Base-by-base conservation (phyloP, 1,284 basidiomycete species). In the Neolentinus lepideus region DNA sequence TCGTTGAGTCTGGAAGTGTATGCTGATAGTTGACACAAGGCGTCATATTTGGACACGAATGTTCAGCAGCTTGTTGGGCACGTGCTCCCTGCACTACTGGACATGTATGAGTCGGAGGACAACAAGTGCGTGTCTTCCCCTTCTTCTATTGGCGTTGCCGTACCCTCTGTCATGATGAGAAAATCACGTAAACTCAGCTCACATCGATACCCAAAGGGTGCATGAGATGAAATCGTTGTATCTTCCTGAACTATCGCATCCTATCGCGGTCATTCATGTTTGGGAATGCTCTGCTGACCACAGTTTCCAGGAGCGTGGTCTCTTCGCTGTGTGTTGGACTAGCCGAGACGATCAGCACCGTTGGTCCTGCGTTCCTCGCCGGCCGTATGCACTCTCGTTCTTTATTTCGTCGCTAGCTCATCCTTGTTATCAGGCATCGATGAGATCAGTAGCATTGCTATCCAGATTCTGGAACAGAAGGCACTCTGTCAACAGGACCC, bases 401-500 rank as follows among this genome's bases (percentile, higher is more conserved):
- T 54, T 25, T 10, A 48, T 0, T 24, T 14, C 27, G 50, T 48
- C 21, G 24, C 26, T 26, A n/a, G n/a, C 57, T 60, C 48, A 65
- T 19, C 10, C 8, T 26, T 57, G 52, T 46, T 31, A 43, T 47
- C 63, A 92, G 92, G 88, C 61, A 78, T 94, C 51, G 91, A 97
- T 57, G 74, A 80, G 56, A 81, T 96, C 60, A 92, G 85, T 66
- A 83, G 76, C 55, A 88, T 94, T 58, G 85, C 91, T 43, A 76
- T 88, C 55, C 84, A 91, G 64, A 85, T 98, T 61, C 79, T 98
- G 43, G 91, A 94, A 67, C 90, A 94, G 71, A 95, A 95, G 74
- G 91, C 93, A 0, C 80, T 92, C 61, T 97, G 95, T 72, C 97
- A 99, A 73, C 87, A 96, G 69, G 94, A 98, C 69, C 92, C 94